Evolutionary conservation across 139 green algal genomes (phyloP).

Genomic region (Micractinium sp.): DNA sequence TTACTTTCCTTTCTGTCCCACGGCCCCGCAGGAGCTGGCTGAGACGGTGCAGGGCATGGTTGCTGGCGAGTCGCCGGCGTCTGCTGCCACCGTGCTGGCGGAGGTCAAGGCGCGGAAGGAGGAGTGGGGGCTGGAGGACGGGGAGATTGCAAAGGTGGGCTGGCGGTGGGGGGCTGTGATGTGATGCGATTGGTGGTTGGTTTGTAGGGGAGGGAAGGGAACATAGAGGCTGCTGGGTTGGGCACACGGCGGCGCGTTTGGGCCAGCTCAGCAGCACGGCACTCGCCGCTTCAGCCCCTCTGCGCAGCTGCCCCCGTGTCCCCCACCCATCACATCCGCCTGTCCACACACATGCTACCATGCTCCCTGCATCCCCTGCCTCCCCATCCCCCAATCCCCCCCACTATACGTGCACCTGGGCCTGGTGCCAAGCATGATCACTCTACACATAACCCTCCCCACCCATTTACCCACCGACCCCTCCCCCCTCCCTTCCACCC

Average conservation of each 20-base stretch:
- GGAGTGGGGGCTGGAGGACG: slow-evolving; percentile 72
- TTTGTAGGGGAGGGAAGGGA: too few relatives aligned
- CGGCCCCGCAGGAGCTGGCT: slow-evolving; percentile 66
- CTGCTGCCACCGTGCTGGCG: slow-evolving; percentile 58
- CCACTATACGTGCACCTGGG: not conserved
- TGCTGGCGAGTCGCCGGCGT: slow-evolving; percentile 56
- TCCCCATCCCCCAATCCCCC: not conserved
- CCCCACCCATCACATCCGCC: too few relatives aligned
- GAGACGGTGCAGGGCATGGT: slow-evolving; percentile 73
- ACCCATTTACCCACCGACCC: not conserved
- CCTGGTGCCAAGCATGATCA: not conserved
- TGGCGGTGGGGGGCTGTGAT: not conserved
- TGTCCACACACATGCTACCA: too few relatives aligned
- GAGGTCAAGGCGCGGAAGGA: slow-evolving; percentile 75
- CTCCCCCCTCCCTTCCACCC: not conserved
- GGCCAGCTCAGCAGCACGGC: too few relatives aligned
- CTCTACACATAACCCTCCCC: not conserved
- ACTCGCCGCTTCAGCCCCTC: too few relatives aligned
- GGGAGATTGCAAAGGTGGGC: slow-evolving; percentile 69
- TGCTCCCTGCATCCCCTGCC: too few relatives aligned
- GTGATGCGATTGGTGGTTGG: too few relatives aligned
- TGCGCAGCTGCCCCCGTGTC: too few relatives aligned
- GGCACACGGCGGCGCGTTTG: too few relatives aligned
- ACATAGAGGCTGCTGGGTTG: too few relatives aligned
- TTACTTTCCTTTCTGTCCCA: not conserved